Base-by-base conservation (phyloP, 306 rosid species). In the Cucurbita ficifolia region DNA sequence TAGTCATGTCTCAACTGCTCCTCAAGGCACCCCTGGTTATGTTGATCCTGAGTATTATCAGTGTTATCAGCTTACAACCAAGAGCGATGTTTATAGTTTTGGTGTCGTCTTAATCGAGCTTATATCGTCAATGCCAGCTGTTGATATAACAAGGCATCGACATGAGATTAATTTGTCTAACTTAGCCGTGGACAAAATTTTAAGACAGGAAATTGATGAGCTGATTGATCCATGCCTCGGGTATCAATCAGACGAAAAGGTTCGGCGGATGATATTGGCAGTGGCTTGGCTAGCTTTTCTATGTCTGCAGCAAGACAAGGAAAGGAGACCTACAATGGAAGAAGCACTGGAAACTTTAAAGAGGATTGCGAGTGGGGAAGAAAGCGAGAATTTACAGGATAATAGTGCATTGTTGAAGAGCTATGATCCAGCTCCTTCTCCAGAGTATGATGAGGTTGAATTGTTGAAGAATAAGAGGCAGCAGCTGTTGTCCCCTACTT, bases 11-110 rank as follows among this genome's bases (percentile, higher is more conserved):
- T 89, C 96, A 55, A 89, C 94, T 11, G 81, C 88, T 67, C 96
- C 97, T 55, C 96, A 88, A 58, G 97, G 97, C 38, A 86, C 88
- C 6, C 97, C 90, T 1, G 94, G 96, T 1, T 87, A 89, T 46
- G 83, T 89, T 19, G 96, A 92, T 46, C 96, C 96, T 10, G 90
- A 89, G 73, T 85, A 92, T 71, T 84, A 84, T 74, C 88, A 86
- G 42, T 79, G 84, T 67, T 86, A 84, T 69, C 85, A 84, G 79
- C 89, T 92, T 46, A 86, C 96, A 0, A 71, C 79, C 5, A 89
- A 92, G 90, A 92, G 96, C 54, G 94, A 92, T 61, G 96, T 87
- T 8, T 86, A 87, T 55, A 89, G 92, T 63, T 92, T 92, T 11
- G 90, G 97, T 4, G 94, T 89, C 56, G 89, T 86, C 50, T 88